phyloP scores from a whole-genome alignment of 1,284 basidiomycete genomes.

The Cutaneotrichosporon cavernicola region DNA sequence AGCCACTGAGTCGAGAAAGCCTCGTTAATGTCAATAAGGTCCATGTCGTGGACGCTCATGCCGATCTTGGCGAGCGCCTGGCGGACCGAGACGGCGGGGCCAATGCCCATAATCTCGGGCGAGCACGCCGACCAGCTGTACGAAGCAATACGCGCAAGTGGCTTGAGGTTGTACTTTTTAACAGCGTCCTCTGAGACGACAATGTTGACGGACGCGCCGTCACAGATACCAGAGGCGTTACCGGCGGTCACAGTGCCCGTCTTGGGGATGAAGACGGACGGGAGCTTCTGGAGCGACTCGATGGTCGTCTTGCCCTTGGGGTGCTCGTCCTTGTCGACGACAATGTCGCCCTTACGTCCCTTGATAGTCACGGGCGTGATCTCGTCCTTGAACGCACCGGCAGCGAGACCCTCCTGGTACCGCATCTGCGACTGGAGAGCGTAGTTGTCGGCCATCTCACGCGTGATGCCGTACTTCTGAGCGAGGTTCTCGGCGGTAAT shows the following conservation, averaged over 20 bases:
- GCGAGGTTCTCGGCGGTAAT: conserved; percentile 61
- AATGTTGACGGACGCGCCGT: conserved; percentile 60
- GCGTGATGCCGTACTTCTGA: conserved; percentile 58
- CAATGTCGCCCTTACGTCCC: conserved; percentile 58
- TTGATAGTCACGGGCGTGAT: conserved; percentile 91
- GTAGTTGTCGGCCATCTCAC: conserved; percentile 59
- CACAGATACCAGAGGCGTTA: conserved; percentile 59
- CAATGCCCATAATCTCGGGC: conserved; percentile 61
- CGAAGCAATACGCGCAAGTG: conserved; percentile 56
- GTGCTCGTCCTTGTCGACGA: conserved; percentile 57
- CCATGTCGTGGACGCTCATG: conserved; percentile 55
- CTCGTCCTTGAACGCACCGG: conserved; percentile 62
- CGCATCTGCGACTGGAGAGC: conserved; percentile 59
- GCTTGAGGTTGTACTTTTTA: conserved; percentile 55
- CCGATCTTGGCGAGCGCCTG: conserved; percentile 40
- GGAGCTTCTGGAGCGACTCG: conserved; percentile 55
- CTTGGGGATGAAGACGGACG: conserved; percentile 57
- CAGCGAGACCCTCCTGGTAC: conserved; percentile 57
- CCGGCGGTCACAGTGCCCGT: conserved; percentile 59
- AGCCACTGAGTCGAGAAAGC: conserved; percentile 61
- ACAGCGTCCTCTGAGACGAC: conserved; percentile 57
- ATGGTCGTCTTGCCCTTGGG: conserved; percentile 56
- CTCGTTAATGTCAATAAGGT: conserved; percentile 61
- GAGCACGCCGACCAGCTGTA: conserved; percentile 60
- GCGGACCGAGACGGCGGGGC: conserved; percentile 55